phyloP scores from a whole-genome alignment of 208 protist species.

The Endotrypanum monterogeii region DNA sequence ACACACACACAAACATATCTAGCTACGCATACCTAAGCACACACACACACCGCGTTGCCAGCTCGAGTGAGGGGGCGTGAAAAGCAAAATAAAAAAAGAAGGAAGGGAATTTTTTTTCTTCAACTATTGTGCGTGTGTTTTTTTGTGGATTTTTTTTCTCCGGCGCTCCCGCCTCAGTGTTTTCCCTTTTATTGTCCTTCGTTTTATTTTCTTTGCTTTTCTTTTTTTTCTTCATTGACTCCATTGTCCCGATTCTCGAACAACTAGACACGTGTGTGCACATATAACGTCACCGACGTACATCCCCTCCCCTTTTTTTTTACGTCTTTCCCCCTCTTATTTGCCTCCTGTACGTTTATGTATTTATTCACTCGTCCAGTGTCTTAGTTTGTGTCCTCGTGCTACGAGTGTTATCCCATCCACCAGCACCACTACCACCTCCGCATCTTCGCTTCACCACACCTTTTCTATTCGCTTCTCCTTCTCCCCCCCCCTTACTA shows the following conservation, averaged over 20 bases:
- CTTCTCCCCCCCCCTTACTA: neutral
- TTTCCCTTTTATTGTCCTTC: neutral
- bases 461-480: neutral
- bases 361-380: neutral
- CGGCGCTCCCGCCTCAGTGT: neutral
- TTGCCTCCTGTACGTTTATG: neutral
- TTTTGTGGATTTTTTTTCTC: neutral
- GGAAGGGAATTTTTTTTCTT: neutral
- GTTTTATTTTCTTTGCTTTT: neutral
- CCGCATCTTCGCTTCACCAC: too few species aligned
- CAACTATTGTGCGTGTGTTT: neutral
- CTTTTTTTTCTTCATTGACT: neutral
- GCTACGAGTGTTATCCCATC: neutral
- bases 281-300: neutral
- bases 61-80: neutral
- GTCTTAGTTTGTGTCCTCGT: neutral
- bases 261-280: neutral
- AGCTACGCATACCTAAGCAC: too few species aligned
- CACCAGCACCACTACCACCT: neutral
- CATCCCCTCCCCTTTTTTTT: too few species aligned
- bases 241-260: too few species aligned
- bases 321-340: too few species aligned
- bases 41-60: too few species aligned
- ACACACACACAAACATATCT: too few species aligned
- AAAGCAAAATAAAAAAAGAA: neutral